Percentiles rank a stretch among this genome's conserved stretches.
Conservation (phyloP, 495 filamentous ascomycete species). For the Aspergillus hancockii region DNA sequence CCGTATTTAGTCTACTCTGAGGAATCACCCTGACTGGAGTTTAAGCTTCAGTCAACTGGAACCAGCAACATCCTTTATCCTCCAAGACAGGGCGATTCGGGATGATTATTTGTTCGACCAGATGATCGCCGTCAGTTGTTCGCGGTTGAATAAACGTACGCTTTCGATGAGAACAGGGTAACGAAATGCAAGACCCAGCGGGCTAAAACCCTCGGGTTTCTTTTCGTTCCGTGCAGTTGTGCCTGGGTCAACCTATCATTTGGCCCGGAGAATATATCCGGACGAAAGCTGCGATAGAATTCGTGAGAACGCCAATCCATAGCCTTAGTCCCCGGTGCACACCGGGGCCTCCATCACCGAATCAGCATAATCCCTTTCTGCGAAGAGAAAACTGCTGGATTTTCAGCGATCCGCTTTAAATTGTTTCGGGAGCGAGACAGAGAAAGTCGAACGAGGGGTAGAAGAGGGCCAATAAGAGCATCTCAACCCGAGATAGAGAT, state of each 20-base stretch:
- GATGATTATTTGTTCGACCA: too few species aligned
- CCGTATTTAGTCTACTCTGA: too few species aligned
- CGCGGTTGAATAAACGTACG: background rate
- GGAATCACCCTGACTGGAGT: too few species aligned
- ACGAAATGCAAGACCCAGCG: constrained; percentile 3
- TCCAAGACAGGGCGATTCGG: background rate
- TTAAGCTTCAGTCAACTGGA: too few species aligned
- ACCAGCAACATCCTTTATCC: too few species aligned
- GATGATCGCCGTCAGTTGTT: background rate
- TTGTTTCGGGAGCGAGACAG: background rate
- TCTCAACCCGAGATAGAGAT: background rate
- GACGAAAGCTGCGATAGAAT: background rate
- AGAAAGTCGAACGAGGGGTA: background rate
- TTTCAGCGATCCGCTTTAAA: background rate
- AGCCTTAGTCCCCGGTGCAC: background rate
- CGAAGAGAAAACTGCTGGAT: background rate
- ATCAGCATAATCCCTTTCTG: background rate
- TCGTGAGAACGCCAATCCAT: background rate
- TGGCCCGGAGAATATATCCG: constrained; percentile 1
- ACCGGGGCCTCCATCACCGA: background rate
- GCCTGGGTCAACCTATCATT: background rate
- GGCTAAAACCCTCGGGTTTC: background rate
- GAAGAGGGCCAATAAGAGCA: background rate
- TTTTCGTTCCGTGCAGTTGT: background rate
- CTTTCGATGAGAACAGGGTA: too few species aligned